phyloP scores from a whole-genome alignment of 192 early-diverging fungal species.

The Backusella australiensis region DNA sequence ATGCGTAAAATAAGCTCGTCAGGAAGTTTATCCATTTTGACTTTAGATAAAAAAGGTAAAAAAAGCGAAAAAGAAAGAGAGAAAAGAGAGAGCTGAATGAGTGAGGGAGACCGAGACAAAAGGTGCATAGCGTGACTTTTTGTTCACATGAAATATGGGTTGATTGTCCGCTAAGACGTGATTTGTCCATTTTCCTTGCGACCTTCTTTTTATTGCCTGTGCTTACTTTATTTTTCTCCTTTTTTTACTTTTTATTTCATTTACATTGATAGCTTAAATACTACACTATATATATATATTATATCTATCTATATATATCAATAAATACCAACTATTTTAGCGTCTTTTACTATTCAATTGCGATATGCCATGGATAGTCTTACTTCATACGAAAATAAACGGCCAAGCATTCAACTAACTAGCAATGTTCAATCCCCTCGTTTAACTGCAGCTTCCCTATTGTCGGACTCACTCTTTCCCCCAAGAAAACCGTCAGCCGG shows the following conservation, averaged over 20 bases:
- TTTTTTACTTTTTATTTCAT: background rate
- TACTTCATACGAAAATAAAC: background rate
- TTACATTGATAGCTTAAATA: background rate
- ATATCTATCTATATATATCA: background rate
- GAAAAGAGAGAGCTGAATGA: constrained; percentile 2
- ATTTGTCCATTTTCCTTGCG: background rate
- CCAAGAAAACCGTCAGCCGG: constrained; percentile 1
- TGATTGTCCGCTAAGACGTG: background rate
- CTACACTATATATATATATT: background rate
- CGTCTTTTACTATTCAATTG: background rate
- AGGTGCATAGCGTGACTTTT: constrained; percentile 2
- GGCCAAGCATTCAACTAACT: background rate
- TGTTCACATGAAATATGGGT: background rate
- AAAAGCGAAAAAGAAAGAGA: background rate
- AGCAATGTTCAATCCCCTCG: constrained; percentile 13
- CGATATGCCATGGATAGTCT: constrained; percentile 1
- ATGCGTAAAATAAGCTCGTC: constrained; percentile 24
- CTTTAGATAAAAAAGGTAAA: background rate
- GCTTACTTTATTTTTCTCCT: background rate
- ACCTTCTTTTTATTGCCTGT: background rate
- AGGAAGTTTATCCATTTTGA: constrained; percentile 20
- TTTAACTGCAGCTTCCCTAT: constrained; percentile 25
- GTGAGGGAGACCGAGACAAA: constrained; percentile 2
- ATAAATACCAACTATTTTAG: background rate
- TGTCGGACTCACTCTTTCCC: constrained; percentile 25